Evolutionary conservation across 495 filamentous ascomycete species (phyloP), one percentile per base, ranked within the genome.

Genomic region (Viridothelium virens): DNA sequence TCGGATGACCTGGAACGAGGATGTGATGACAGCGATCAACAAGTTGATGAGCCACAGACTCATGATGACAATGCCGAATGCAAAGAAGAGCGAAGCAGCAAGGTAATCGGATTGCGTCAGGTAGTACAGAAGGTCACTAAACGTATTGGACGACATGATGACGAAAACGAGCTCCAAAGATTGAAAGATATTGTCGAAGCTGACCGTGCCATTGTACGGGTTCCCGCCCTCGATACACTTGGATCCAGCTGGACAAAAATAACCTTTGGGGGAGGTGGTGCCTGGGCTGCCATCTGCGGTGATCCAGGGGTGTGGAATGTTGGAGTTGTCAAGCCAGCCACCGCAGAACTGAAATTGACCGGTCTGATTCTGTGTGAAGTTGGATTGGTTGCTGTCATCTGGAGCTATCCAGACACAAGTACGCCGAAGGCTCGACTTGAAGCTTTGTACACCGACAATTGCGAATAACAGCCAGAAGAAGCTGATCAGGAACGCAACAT

Each of bases 391-490:
- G 87, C 64, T 86, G 75, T n/a, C 41, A 31, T 31, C 66, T 36
- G 34, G 69, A 38, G 31, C 66, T 66, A 48, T 70, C 93, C 92
- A 99, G 25, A 92, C 87, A 73, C 94, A 99, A 65, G 85, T 89
- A 39, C 94, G 87, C 70, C 87, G 84, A 38, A 97, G 79, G 73
- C 94, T 97, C 7, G 91, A 89, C 76, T 99, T 99, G 83, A 99
- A 99, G 76, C 89, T 94, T 76, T 99, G 94, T 16, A 97, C 87
- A 1, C 95, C 94, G 53, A 97, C 84, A 69, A 99, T 96, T 38
- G 93, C 95, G 77, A 99, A 99, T 7, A 99, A 80, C 53, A 99
- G 87, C 94, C 94, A 99, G 75, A 99, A 99, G 78, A 99, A 99
- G 36, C 91, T 87, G 74, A 99, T 95, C 16, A 99, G 80, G 72